Conservation (phyloP, 2,329 filamentous ascomycete genomes). For the Phialocephala sp. region DNA sequence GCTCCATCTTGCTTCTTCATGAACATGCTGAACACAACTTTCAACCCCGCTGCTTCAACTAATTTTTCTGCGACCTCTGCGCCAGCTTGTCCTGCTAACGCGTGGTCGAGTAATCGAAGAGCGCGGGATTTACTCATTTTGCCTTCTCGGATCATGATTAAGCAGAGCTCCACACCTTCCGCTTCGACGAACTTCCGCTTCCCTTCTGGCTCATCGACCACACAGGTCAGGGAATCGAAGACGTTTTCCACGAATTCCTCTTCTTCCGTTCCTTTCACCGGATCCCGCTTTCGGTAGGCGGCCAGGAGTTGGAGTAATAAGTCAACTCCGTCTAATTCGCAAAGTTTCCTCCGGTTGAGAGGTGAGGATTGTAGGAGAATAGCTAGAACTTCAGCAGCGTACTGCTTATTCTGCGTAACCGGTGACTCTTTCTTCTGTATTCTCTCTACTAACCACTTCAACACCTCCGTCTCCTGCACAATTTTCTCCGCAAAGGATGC, state of each 20-base stretch:
- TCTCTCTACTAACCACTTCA: conserved; percentile 79
- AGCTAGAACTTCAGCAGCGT: conserved; percentile 88
- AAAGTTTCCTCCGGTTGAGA: conserved; percentile 67
- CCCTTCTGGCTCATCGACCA: conserved; percentile 75
- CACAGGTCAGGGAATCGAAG: conserved; percentile 83
- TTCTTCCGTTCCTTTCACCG: conserved; percentile 83
- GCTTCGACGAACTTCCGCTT: conserved; percentile 85
- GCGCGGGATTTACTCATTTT: conserved; percentile 82
- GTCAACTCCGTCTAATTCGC: conserved; percentile 75
- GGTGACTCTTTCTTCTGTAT: conserved; percentile 71
- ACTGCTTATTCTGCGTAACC: conserved; percentile 91
- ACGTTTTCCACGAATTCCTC: conserved; percentile 95
- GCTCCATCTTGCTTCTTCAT: conserved; percentile 78
- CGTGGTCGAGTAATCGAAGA: conserved; percentile 84
- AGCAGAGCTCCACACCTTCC: conserved; percentile 87
- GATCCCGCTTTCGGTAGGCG: conserved; percentile 84
- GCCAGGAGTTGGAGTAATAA: conserved; percentile 81
- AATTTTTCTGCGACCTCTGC: conserved; percentile 72
- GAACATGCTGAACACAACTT: conserved; percentile 84
- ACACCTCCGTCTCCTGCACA: conserved; percentile 68
- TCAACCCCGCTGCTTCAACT: conserved; percentile 84
- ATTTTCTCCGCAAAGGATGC: conserved; percentile 72
- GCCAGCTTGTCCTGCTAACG: conserved; percentile 63
- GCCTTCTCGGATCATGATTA: conserved; percentile 91
- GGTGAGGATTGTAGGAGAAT: conserved; percentile 82